Evolutionary conservation across 1,284 basidiomycete species (phyloP), one percentile per base, ranked within the genome.

Genomic region (Entoloma clypeatum): DNA sequence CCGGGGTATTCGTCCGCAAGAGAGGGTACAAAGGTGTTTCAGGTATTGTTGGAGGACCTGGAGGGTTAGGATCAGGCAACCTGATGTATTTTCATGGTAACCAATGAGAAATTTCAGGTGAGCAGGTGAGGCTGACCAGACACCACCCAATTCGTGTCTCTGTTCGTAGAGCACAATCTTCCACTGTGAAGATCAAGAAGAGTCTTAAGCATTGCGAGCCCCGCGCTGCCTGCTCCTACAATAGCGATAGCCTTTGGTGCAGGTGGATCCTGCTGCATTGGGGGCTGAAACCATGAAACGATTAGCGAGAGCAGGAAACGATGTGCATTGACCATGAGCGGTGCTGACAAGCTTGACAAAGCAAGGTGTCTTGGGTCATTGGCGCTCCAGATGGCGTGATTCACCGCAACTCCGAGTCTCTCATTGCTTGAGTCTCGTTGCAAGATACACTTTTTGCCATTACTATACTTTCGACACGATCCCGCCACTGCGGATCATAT

Each of bases 401-500:
- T n/a, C n/a, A n/a, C n/a, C n/a, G n/a, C n/a, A n/a, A n/a, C n/a
- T n/a, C n/a, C n/a, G n/a, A n/a, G n/a, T 46, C 47, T 27, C 26
- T 13, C 14, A 13, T 52, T 44, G 45, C 30, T 46, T 41, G 24
- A 23, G 32, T 24, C n/a, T n/a, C n/a, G n/a, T n/a, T n/a, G n/a
- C 14, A 21, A 24, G 28, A 39, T 13, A 21, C 10, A 18, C 24
- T 19, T 21, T 30, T 28, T n/a, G 11, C 18, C 9, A 7, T n/a
- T 19, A 8, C 61, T 59, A 73, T 34, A 60, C 60, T 56, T 73
- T 81, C n/a, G 79, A 79, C 26, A 84, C 81, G 16, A 82, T 64
- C 5, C 82, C 81, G 35, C 86, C 86, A 37, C 83, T 78, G 40
- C 81, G 74, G 52, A 90, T 86, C 71, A 87, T 79, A 48, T 86